phyloP scores from a whole-genome alignment of 176 grass and related monocot genomes.

The Neostapfia colusana region DNA sequence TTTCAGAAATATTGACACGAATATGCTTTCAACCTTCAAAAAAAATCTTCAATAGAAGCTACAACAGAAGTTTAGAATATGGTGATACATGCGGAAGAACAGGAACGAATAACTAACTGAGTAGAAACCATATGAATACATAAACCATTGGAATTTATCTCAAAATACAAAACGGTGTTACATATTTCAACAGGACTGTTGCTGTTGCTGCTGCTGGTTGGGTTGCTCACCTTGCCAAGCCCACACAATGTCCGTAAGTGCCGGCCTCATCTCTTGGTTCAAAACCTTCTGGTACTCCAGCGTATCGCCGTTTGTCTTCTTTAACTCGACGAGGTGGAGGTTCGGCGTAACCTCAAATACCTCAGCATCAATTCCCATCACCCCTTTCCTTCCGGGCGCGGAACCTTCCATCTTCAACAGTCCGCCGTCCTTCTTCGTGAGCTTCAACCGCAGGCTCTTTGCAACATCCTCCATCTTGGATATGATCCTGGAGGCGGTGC shows the following conservation, averaged over 20 bases:
- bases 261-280: slow-evolving; percentile 79
- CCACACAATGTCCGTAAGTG: slow-evolving; percentile 90
- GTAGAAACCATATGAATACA: slow-evolving; percentile 27
- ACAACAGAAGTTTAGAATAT: slow-evolving; percentile 14
- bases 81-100: not conserved
- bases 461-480: slow-evolving; percentile 78
- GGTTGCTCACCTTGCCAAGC: slow-evolving; percentile 88
- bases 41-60: slow-evolving; percentile 14
- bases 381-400: slow-evolving; percentile 74
- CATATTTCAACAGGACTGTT: slow-evolving; percentile 1
- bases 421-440: slow-evolving; percentile 86
- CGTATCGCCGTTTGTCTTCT: slow-evolving; percentile 80
- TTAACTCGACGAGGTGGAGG: slow-evolving; percentile 91
- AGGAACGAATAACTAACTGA: not conserved
- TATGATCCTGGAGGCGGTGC: slow-evolving; percentile 58
- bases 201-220: slow-evolving; percentile 36
- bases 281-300: slow-evolving; percentile 76
- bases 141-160: not conserved
- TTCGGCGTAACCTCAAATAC: slow-evolving; percentile 89
- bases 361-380: slow-evolving; percentile 76
- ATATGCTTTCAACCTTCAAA: not conserved
- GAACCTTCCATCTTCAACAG: slow-evolving; percentile 79
- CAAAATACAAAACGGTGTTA: not conserved
- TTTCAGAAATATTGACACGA: not conserved
- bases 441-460: slow-evolving; percentile 69